phyloP scores from a whole-genome alignment of 169 alveolate species.

The Plasmodium inui region DNA sequence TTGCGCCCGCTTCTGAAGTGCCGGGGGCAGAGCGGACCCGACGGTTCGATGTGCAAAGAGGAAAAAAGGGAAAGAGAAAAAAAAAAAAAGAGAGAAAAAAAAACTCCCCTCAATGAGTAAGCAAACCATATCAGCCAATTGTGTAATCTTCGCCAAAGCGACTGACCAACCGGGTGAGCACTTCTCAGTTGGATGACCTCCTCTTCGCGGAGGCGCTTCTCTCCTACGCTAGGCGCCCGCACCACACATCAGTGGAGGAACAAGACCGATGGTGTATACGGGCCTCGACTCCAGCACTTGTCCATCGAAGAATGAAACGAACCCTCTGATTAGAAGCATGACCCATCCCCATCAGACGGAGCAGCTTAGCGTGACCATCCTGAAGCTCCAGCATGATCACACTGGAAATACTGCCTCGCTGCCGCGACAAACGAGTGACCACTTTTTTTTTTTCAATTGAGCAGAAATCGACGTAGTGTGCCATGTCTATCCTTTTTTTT shows the following conservation, averaged over 20 bases:
- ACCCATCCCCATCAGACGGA: neutral
- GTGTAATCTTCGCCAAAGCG: neutral
- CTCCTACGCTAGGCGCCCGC: neutral
- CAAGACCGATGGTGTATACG: neutral
- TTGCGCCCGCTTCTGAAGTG: too few species aligned
- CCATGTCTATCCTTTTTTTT: neutral
- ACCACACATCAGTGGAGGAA: neutral
- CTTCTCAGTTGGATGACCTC: neutral
- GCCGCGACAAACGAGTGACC: neutral
- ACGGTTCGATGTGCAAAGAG: neutral
- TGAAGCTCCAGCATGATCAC: neutral
- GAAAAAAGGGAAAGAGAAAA: too few species aligned
- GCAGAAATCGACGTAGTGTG: neutral
- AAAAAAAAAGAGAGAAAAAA: too few species aligned
- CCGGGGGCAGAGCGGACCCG: neutral
- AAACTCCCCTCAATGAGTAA: neutral
- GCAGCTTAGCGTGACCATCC: too few species aligned
- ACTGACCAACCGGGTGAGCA: neutral
- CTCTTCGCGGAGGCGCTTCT: neutral
- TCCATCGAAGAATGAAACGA: neutral
- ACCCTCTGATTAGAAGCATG: neutral
- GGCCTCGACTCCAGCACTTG: neutral
- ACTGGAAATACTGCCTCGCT: neutral
- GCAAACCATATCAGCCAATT: neutral
- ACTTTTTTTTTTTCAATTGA: neutral